phyloP scores from a whole-genome alignment of 1,284 basidiomycete species.

The Kalmanozyma brasiliensis region DNA sequence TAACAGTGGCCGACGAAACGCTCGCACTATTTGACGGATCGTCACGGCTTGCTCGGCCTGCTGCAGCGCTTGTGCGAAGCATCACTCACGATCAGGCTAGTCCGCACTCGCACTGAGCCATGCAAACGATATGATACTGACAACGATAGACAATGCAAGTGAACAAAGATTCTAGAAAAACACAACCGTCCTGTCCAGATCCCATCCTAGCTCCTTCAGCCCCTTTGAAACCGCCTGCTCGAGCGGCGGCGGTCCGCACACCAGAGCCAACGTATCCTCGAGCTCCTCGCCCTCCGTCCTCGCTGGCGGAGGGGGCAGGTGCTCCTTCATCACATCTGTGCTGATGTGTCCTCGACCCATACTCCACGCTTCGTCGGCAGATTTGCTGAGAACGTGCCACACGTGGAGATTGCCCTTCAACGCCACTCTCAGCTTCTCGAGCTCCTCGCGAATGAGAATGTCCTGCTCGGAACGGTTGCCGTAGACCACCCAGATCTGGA shows the following conservation, averaged over 20 bases:
- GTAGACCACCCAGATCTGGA: slow-evolving; percentile 73
- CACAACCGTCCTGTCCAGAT: slow-evolving; percentile 55
- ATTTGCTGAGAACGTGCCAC: slow-evolving; percentile 71
- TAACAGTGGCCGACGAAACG: slow-evolving; percentile 3
- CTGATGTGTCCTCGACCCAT: slow-evolving; percentile 71
- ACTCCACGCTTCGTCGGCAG: slow-evolving; percentile 69
- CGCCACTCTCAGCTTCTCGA: slow-evolving; percentile 70
- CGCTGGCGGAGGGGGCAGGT: slow-evolving; percentile 67
- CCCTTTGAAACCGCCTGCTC: slow-evolving; percentile 50
- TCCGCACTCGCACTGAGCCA: no score
- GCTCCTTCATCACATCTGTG: slow-evolving; percentile 68
- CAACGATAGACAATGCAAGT: neutral
- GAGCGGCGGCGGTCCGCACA: slow-evolving; percentile 73
- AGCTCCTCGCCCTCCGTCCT: slow-evolving; percentile 23
- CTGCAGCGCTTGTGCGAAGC: no score
- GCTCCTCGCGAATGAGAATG: slow-evolving; percentile 73
- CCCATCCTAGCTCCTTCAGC: slow-evolving; percentile 58
- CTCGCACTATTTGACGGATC: no score
- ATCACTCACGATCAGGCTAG: neutral
- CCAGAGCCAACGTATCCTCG: slow-evolving; percentile 70
- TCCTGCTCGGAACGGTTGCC: slow-evolving; percentile 72
- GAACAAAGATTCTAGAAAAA: slow-evolving; percentile 46
- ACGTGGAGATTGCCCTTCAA: slow-evolving; percentile 70
- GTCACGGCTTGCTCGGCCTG: no score
- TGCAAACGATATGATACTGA: no score